These are phyloP conservation scores for Ceratobasidium sp. DNA, from an alignment of 1,284 basidiomycete species.

Conservation along the genomic window DNA sequence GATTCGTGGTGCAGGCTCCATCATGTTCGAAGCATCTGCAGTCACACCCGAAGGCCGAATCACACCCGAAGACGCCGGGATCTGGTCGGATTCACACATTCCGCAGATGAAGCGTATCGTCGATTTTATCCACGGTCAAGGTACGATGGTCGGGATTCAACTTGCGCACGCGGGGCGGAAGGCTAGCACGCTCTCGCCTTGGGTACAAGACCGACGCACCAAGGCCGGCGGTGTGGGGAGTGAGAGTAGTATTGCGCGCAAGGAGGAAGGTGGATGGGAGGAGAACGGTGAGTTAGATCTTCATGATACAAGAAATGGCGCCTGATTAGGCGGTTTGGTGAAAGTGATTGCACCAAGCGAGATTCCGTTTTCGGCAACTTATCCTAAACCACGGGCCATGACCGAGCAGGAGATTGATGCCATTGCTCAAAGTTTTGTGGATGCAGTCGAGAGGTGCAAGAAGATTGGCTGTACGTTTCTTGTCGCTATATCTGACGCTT, in stretches of 20 bases:
- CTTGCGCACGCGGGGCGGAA: conserved; percentile 82
- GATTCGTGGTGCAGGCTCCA: conserved; percentile 59
- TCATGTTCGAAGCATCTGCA: conserved; percentile 72
- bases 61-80: conserved; percentile 64
- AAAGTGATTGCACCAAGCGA: conserved; percentile 60
- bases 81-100: conserved; percentile 78
- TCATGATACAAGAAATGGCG: neutral
- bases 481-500: neutral
- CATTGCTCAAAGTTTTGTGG: conserved; percentile 50
- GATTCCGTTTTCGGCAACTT: conserved; percentile 60
- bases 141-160: conserved; percentile 68
- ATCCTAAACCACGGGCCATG: conserved; percentile 65
- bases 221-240: conserved; percentile 47
- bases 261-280: conserved; percentile 72
- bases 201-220: conserved; percentile 50
- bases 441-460: conserved; percentile 67
- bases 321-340: neutral
- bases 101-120: conserved; percentile 71
- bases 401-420: conserved; percentile 61
- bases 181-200: conserved; percentile 67
- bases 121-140: conserved; percentile 76
- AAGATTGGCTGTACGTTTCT: conserved; percentile 63
- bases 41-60: conserved; percentile 82
- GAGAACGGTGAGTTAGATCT: conserved; percentile 58
- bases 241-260: conserved; percentile 45